A percentile compares a stretch with the other conserved stretches of the same genome.
Evolutionary conservation across 768 basidiomycete genomes (phyloP).

Genomic region (Leccinum subtestaceum): DNA sequence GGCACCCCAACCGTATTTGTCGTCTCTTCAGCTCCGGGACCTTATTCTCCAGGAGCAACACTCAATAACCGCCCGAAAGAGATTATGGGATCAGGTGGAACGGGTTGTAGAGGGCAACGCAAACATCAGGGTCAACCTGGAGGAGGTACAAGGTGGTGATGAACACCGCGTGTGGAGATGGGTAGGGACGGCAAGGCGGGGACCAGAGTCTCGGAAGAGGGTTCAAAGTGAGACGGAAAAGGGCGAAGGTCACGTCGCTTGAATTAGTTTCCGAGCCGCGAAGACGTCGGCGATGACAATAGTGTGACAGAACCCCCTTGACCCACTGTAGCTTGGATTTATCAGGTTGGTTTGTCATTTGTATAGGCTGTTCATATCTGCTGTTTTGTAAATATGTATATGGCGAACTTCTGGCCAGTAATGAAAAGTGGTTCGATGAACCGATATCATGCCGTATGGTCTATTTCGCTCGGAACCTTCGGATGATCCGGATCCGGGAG

Average conservation of each 20-base stretch:
- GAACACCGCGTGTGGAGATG: conserved; percentile 90
- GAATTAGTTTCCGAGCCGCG: conserved; percentile 15
- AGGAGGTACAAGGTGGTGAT: conserved; percentile 82
- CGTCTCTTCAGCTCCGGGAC: conserved; percentile 86
- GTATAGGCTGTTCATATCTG: conserved; percentile 17
- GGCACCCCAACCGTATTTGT: conserved; percentile 71
- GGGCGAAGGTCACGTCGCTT: conserved; percentile 25
- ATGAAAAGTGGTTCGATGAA: conserved; percentile 29
- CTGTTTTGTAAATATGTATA: conserved; percentile 9
- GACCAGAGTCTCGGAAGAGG: conserved; percentile 35
- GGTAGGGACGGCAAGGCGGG: conserved; percentile 57
- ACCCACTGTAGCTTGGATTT: conserved; percentile 15
- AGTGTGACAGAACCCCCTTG: conserved; percentile 23
- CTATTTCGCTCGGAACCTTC: conserved; percentile 27
- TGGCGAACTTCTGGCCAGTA: conserved; percentile 24
- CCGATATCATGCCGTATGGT: conserved; percentile 16
- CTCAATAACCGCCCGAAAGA: conserved; percentile 59
- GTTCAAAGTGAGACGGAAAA: conserved; percentile 27
- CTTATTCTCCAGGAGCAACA: conserved; percentile 79
- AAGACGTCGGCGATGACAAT: conserved; percentile 9
- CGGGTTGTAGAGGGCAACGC: conserved; percentile 85
- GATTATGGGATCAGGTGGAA: conserved; percentile 82
- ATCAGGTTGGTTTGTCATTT: conserved; percentile 12
- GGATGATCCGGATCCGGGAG: conserved; percentile 33
- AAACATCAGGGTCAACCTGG: conserved; percentile 82